Base-by-base conservation (phyloP, 208 protist genomes). In the Naegleria gruberi region DNA sequence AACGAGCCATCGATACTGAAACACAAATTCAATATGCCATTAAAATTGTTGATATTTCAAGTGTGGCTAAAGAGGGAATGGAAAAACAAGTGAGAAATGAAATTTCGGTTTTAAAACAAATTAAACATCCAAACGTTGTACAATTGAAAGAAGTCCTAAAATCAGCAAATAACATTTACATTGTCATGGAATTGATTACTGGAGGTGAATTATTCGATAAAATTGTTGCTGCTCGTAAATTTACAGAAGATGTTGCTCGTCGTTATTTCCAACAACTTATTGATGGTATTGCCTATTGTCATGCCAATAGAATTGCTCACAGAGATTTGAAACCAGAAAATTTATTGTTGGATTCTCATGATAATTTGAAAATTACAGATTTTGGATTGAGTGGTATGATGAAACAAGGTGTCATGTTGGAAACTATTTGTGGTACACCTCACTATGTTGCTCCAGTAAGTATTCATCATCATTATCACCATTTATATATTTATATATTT, bases 261-360 rank as follows among this genome's bases (percentile, higher is more conserved):
- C 43, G 94, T 40, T 98, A 98, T 93, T 98, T 98, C 91, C 96
- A 97, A 89, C 96, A 98, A 93, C 93, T 98, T 10, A 97, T 98
- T 42, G 92, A 93, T 23, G 55, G 55, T n/a, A 73, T 73, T n/a
- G 6, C 55, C 23, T 73, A 73, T 73, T 73, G 55, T 43, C 34
- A 45, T 4, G 2, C 81, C 23, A 45, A 15, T 23, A 0, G 15
- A 45, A 45, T 45, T 40, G 1, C 3, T 40, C 81, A 84, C 37
- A 34, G 81, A 30, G 81, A 84, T 45, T 84, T 84, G 17, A 84
- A 84, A 45, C 81, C 81, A 4, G 40, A 3, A 19, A 84, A 84
- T 45, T 30, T 84, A 1, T 45, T 84, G 26, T 45, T 84, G 23
- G 23, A 41, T 15, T 41, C 4, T 81, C 73, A 81, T 81, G 4